These are phyloP conservation scores for Microcyclospora tardicrescens DNA, from an alignment of 2,329 filamentous ascomycete species.

Conservation along the genomic window DNA sequence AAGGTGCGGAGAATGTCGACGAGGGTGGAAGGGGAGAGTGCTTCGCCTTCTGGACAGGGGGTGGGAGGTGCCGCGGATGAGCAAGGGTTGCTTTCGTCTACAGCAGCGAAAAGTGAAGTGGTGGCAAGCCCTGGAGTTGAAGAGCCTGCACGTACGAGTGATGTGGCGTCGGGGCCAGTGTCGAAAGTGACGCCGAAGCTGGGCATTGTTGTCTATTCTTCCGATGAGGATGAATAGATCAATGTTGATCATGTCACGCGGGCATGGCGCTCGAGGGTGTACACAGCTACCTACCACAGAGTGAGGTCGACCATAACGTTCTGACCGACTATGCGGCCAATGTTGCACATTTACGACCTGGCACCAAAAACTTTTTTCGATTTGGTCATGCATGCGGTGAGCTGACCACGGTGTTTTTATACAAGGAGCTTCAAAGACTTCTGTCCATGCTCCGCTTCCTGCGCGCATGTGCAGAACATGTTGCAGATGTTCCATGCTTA, in stretches of 20 bases:
- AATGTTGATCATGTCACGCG: not conserved
- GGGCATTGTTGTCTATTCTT: slow-evolving; percentile 30
- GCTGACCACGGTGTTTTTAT: no score
- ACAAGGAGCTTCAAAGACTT: no score
- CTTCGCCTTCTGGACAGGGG: not conserved
- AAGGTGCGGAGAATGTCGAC: not conserved
- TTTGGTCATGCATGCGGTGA: no score
- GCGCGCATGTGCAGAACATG: no score
- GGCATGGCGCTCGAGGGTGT: not conserved
- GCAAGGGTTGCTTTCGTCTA: not conserved
- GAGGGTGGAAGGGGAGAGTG: not conserved
- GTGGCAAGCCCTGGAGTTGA: not conserved
- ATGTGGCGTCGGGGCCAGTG: not conserved
- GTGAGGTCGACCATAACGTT: no score
- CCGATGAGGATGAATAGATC: slow-evolving; percentile 29
- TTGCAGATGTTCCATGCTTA: no score
- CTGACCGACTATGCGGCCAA: no score
- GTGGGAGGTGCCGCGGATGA: not conserved
- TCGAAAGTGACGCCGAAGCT: slow-evolving; percentile 9
- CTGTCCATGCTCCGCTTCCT: no score
- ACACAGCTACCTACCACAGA: no score
- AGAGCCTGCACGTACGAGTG: not conserved
- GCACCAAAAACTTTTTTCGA: no score
- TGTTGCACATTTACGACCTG: no score
- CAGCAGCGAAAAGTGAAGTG: not conserved